Percentiles rank a stretch among this genome's conserved stretches.
Conservation (phyloP, 2,329 filamentous ascomycete genomes). For the Epichloe hybrida region DNA sequence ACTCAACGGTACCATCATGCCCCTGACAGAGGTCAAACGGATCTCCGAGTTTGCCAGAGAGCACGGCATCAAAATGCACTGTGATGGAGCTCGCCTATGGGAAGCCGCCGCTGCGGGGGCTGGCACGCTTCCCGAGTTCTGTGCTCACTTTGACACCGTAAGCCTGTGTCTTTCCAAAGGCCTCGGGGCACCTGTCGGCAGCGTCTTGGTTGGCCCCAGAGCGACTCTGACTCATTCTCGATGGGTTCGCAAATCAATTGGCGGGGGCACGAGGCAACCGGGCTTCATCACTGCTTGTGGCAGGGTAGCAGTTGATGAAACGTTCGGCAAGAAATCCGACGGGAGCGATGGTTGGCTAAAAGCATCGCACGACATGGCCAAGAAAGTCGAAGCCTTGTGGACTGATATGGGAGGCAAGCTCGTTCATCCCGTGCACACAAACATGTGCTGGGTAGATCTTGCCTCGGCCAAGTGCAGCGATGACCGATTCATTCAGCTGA, state of each 20-base stretch:
- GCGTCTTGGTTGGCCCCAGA: conserved; percentile 48
- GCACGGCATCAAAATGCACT: conserved; percentile 54
- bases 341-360: conserved; percentile 43
- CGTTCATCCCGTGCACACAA: conserved; percentile 63
- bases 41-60: conserved; percentile 58
- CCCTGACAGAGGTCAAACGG: conserved; percentile 52
- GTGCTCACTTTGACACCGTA: conserved; percentile 57
- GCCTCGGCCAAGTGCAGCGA: conserved; percentile 37
- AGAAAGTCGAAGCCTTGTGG: conserved; percentile 57
- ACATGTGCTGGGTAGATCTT: conserved; percentile 81
- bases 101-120: conserved; percentile 63
- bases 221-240: conserved; percentile 24
- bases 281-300: conserved; percentile 62
- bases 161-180: conserved; percentile 74
- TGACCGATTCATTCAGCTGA: conserved; percentile 25
- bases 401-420: conserved; percentile 53
- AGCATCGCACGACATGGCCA: conserved; percentile 48
- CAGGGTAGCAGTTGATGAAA: conserved; percentile 47
- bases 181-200: conserved; percentile 68
- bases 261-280: conserved; percentile 60
- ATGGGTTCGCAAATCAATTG: conserved; percentile 53
- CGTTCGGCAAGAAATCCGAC: conserved; percentile 24
- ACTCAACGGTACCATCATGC: conserved; percentile 65
- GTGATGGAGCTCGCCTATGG: conserved; percentile 73
- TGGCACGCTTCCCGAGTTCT: conserved; percentile 53